Evolutionary conservation across 208 protist genomes (phyloP).

Genomic region (Borovskyia barvae): DNA sequence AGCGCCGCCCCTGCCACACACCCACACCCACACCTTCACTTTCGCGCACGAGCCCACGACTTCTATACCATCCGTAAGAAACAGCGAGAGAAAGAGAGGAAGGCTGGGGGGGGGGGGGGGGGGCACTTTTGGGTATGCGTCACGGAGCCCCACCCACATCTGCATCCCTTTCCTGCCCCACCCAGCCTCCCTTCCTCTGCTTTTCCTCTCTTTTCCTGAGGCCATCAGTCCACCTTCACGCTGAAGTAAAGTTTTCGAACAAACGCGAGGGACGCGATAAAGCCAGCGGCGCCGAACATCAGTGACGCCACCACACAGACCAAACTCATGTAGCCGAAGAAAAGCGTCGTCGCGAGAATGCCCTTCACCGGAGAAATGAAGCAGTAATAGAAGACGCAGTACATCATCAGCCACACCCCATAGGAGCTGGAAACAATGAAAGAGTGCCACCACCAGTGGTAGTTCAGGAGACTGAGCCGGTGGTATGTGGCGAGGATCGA

Average conservation of each 20-base stretch:
- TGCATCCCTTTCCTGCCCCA: no score
- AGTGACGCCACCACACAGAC: slow-evolving; percentile 27
- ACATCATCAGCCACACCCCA: slow-evolving; percentile 90
- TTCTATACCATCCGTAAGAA: no score
- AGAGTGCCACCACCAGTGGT: slow-evolving; percentile 96
- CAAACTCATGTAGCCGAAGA: slow-evolving; percentile 70
- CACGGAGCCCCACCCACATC: no score
- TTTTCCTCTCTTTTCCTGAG: slow-evolving; percentile 1
- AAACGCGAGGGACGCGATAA: slow-evolving; percentile 54
- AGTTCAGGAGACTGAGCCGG: slow-evolving; percentile 91
- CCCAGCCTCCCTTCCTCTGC: not conserved
- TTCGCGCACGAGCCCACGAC: no score
- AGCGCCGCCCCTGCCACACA: no score
- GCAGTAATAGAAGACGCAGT: slow-evolving; percentile 87
- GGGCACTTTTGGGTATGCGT: no score
- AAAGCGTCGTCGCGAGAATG: slow-evolving; percentile 41
- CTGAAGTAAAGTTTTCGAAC: slow-evolving; percentile 48
- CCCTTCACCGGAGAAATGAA: slow-evolving; percentile 55
- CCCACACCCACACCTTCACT: no score
- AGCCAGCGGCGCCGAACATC: slow-evolving; percentile 55
- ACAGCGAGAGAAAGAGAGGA: no score
- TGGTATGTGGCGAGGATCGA: slow-evolving; percentile 96
- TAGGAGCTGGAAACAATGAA: slow-evolving; percentile 83
- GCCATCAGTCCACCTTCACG: slow-evolving; percentile 57
- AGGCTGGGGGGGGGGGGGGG: no score